A percentile compares a stretch with the other conserved stretches of the same genome.
Evolutionary conservation across 2,329 filamentous ascomycete species (phyloP).

Genomic region (Lasiodiplodia citricola): DNA sequence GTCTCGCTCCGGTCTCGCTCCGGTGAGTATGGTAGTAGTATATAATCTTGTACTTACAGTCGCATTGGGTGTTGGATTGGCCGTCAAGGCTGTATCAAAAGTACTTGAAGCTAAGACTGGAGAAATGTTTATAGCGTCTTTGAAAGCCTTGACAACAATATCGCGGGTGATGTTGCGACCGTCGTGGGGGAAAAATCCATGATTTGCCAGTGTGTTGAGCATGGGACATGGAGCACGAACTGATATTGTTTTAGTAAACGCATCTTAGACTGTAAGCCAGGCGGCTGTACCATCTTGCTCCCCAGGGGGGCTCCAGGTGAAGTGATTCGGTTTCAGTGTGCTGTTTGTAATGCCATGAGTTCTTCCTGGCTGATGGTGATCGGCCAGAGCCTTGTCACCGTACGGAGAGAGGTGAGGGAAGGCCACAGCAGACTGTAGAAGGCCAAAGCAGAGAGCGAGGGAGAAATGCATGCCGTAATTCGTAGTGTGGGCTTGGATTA

Average conservation of each 20-base stretch:
- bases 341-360: not conserved
- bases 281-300: not conserved
- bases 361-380: not conserved
- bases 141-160: conserved; percentile 30
- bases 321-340: not conserved
- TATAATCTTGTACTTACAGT: not conserved
- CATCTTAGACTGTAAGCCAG: not conserved
- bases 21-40: not conserved
- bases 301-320: not conserved
- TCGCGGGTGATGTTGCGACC: conserved; percentile 40
- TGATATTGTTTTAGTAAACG: not conserved
- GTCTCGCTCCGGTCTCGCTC: too few relatives aligned
- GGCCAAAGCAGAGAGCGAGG: not conserved
- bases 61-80: not conserved
- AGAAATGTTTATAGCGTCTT: not conserved
- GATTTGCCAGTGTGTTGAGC: conserved; percentile 42
- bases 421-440: not conserved
- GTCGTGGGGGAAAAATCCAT: conserved; percentile 39
- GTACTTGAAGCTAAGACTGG: not conserved
- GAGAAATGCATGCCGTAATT: not conserved
- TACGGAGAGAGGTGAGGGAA: not conserved
- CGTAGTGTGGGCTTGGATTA: too few relatives aligned
- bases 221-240: conserved; percentile 39
- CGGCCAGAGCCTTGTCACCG: too few relatives aligned
- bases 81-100: not conserved